Evolutionary conservation across 139 green algal genomes (phyloP).

Genomic region (Auxenochlorella protothecoides): DNA sequence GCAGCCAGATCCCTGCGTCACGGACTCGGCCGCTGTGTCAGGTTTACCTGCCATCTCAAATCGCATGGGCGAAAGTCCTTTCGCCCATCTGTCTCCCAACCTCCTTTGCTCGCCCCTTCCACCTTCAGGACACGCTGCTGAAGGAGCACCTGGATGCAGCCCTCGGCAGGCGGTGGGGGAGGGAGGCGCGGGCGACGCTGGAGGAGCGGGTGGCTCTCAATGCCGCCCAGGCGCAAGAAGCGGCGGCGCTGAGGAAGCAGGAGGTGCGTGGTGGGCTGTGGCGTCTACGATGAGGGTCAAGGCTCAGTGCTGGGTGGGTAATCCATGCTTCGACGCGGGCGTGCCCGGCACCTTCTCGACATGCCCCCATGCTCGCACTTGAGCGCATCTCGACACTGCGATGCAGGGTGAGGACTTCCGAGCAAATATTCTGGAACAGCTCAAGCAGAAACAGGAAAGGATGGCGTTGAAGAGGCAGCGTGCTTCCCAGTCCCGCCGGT

Average conservation of each 20-base stretch:
- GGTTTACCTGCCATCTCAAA: background rate
- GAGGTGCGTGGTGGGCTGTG: slow-evolving; percentile 10
- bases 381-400: background rate
- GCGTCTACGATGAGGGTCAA: background rate
- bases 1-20: background rate
- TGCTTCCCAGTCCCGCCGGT: too few species aligned
- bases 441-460: background rate
- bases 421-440: slow-evolving; percentile 22
- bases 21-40: background rate
- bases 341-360: background rate
- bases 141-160: slow-evolving; percentile 25
- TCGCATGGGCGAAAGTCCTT: too few species aligned
- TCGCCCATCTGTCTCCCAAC: background rate
- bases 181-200: slow-evolving; percentile 35
- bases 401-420: slow-evolving; percentile 24
- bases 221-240: slow-evolving; percentile 29
- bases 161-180: slow-evolving; percentile 22
- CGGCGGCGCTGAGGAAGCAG: slow-evolving; percentile 31
- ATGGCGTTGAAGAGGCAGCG: too few species aligned
- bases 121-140: slow-evolving; percentile 42
- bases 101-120: background rate
- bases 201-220: slow-evolving; percentile 42
- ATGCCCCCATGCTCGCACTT: background rate
- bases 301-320: background rate
- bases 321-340: background rate